Base-by-base conservation (phyloP, 129 eudicot species). In the Escallonia herrerae region DNA sequence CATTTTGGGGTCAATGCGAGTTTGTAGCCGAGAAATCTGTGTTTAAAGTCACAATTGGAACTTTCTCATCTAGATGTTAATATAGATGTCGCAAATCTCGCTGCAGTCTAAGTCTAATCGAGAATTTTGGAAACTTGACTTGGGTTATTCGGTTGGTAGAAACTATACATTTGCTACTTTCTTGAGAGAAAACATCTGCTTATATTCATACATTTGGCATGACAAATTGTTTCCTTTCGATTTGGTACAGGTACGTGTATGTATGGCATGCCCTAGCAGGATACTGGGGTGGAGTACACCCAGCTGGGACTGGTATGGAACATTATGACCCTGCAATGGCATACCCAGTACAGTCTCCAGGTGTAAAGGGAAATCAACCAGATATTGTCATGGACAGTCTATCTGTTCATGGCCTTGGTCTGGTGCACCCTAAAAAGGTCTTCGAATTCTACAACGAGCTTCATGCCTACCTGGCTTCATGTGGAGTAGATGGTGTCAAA, bases 231-330 rank as follows among this genome's bases (percentile, higher is more conserved):
- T 15, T 43, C 5, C 1, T 13, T 70, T 57, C 22, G 55, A 38
- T 62, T 39, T 58, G 10, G 47, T 72, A 40, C 84, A 87, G 97
- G 82, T 72, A 70, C 67, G 98, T 87, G 10, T 88, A 91, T 45
- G 88, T 83, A 43, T 91, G 98, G 98, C 98, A 91, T 72, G 96
- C 98, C 59, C 70, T 91, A 66, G 94, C 91, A 0, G 98, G 98
- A 49, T 91, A 91, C 77, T 91, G 98, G 98, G 98, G 98, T 7
- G 98, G 98, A 51, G 98, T 91, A 3, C 84, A 85, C 48, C 98
- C 98, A 45, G 76, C 80, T 5, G 84, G 81, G 15, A 68, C 87
- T 2, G 95, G 91, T 15, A 60, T 91, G 81, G 96, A 91, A 44
- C 87, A 83, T 73, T 88, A 91, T 40, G 95, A 88, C 73, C 73